These are phyloP conservation scores for Arthrobotrys sphaeroides DNA, from an alignment of 2,329 filamentous ascomycete genomes.

Conservation along the genomic window DNA sequence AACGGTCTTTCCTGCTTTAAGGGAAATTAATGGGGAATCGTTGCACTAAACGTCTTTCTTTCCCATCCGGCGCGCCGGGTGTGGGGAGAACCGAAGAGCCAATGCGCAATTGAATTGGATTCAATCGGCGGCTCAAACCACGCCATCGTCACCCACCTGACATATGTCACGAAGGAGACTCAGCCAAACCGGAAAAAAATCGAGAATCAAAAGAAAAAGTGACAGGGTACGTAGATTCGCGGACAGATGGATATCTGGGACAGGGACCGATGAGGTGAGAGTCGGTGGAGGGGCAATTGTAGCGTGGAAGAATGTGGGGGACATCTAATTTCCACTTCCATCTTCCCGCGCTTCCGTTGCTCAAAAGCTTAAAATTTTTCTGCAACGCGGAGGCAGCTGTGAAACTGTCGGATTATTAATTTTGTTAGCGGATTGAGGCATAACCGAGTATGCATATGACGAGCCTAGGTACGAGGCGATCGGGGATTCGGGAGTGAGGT, in stretches of 20 bases:
- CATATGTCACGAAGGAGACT: slow-evolving; percentile 5
- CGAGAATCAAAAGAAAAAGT: no score
- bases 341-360: not conserved
- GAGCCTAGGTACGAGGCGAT: slow-evolving; percentile 4
- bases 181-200: no score
- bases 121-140: not conserved
- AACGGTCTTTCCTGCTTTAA: no score
- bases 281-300: not conserved
- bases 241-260: slow-evolving; percentile 4
- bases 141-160: not conserved
- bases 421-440: not conserved
- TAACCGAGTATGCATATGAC: slow-evolving; percentile 1
- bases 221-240: no score
- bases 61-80: slow-evolving; percentile 14
- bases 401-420: not conserved
- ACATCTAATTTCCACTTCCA: not conserved
- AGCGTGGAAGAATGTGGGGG: not conserved
- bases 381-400: not conserved
- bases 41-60: no score
- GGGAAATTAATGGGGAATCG: no score
- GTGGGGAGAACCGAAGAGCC: slow-evolving; percentile 8
- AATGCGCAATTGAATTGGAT: not conserved
- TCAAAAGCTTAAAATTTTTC: not conserved
- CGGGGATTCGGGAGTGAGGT: not conserved
- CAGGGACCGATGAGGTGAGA: not conserved